A percentile compares a stretch with the other conserved stretches of the same genome.
These are phyloP conservation scores for Fusarium compactum DNA, from an alignment of 2,329 filamentous ascomycete species.

Conservation along the genomic window DNA sequence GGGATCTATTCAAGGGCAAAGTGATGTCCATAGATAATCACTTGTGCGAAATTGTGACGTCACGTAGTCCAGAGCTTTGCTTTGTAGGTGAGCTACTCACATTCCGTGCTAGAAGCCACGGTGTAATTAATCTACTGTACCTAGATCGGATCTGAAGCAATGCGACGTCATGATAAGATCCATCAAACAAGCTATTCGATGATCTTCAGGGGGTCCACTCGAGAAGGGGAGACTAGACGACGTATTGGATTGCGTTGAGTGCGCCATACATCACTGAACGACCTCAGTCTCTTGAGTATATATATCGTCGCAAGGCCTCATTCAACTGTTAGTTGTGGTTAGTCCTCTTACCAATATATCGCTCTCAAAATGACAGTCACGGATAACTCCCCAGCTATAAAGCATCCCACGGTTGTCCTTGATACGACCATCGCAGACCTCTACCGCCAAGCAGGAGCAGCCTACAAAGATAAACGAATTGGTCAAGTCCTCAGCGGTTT, in stretches of 20 bases:
- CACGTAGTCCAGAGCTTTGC: neutral
- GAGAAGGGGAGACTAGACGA: neutral
- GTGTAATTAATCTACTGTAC: neutral
- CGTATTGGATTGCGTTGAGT: neutral
- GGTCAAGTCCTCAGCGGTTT: constrained; percentile 49
- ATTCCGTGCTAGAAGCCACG: neutral
- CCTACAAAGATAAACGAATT: constrained; percentile 42
- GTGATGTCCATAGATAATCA: neutral
- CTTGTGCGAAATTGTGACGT: neutral
- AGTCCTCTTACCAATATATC: neutral
- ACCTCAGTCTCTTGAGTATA: neutral
- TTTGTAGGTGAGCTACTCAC: neutral
- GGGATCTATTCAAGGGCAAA: neutral
- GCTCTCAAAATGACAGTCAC: constrained; percentile 4
- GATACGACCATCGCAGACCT: constrained; percentile 54
- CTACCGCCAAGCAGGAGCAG: constrained; percentile 46
- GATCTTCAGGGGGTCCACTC: neutral
- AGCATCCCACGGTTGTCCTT: constrained; percentile 50
- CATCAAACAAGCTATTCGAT: neutral
- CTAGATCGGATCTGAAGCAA: neutral
- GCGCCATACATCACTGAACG: neutral
- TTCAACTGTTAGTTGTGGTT: neutral
- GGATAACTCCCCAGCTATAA: neutral
- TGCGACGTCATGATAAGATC: constrained; percentile 14
- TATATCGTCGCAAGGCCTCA: neutral